phyloP scores from a whole-genome alignment of 2,329 filamentous ascomycete genomes.

The Talaromyces amestolkiae region DNA sequence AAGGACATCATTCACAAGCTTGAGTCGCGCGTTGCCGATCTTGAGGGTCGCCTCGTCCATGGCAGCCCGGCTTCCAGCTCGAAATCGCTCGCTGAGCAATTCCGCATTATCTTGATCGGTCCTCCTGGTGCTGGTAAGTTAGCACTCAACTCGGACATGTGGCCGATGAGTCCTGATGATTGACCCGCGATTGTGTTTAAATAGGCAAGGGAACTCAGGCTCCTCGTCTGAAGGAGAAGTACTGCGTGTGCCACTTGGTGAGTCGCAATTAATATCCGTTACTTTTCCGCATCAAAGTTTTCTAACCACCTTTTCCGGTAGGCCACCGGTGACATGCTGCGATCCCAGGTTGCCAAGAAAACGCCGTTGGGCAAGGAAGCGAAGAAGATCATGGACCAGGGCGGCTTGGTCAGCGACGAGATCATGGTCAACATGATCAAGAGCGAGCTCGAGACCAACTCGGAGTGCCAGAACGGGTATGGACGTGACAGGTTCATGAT shows the following conservation, averaged over 20 bases:
- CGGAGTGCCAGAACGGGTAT: constrained; percentile 93
- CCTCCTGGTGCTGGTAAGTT: constrained; percentile 87
- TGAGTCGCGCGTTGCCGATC: constrained; percentile 78
- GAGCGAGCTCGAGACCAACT: constrained; percentile 89
- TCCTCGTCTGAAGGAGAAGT: constrained; percentile 97
- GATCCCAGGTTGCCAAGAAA: constrained; percentile 97
- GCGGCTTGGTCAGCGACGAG: constrained; percentile 94
- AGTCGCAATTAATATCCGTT: constrained; percentile 34
- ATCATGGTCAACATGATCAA: constrained; percentile 99
- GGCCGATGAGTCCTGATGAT: constrained; percentile 22
- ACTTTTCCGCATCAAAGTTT: not conserved
- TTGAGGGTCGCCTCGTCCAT: constrained; percentile 68
- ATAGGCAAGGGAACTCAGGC: constrained; percentile 98
- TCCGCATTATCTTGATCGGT: constrained; percentile 97
- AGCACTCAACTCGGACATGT: not conserved
- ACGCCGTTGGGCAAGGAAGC: constrained; percentile 89
- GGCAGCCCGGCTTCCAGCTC: constrained; percentile 51
- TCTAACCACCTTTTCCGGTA: constrained; percentile 39
- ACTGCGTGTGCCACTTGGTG: constrained; percentile 95
- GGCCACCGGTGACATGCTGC: constrained; percentile 99
- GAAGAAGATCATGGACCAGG: constrained; percentile 99
- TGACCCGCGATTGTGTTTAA: constrained; percentile 16
- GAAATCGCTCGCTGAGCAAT: constrained; percentile 58
- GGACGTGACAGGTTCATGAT: not conserved
- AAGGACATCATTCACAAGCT: constrained; percentile 80